Percentiles rank a stretch among this genome's conserved stretches.
Conservation (phyloP, 208 protist genomes). For the Leishmania arabica region DNA sequence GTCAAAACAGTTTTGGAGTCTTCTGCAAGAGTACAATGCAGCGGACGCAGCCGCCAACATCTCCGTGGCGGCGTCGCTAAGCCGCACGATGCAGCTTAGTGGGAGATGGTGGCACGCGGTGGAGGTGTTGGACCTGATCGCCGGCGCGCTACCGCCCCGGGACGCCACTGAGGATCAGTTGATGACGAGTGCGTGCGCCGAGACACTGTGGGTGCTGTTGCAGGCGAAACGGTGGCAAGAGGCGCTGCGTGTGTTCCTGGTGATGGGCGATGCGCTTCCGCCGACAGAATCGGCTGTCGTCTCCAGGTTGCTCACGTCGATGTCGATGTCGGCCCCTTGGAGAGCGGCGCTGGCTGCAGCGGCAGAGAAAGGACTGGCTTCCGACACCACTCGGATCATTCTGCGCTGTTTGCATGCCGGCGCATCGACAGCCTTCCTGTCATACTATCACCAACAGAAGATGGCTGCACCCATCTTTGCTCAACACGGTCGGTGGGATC, state of each 20-base stretch:
- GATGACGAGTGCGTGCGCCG: slow-evolving; percentile 54
- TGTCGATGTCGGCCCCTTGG: slow-evolving; percentile 59
- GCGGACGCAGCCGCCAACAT: slow-evolving; percentile 24
- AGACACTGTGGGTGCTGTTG: slow-evolving; percentile 56
- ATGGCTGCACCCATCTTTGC: slow-evolving; percentile 8
- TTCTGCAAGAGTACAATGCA: slow-evolving; percentile 53
- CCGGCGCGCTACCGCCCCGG: slow-evolving; percentile 32
- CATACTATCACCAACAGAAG: background rate
- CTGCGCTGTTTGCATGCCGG: slow-evolving; percentile 21
- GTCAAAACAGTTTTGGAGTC: slow-evolving; percentile 40
- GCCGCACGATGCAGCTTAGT: slow-evolving; percentile 44
- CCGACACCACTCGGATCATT: background rate
- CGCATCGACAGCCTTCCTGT: background rate
- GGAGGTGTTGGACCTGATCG: slow-evolving; percentile 75
- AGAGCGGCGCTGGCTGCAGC: slow-evolving; percentile 25
- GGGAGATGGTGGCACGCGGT: slow-evolving; percentile 63
- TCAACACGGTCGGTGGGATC: slow-evolving; percentile 32
- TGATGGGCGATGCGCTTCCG: slow-evolving; percentile 35
- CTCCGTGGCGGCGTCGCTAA: slow-evolving; percentile 63
- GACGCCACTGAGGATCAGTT: slow-evolving; percentile 44
- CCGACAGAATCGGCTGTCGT: slow-evolving; percentile 30
- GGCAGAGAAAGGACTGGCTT: background rate
- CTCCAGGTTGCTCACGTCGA: slow-evolving; percentile 43
- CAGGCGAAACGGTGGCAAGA: slow-evolving; percentile 63
- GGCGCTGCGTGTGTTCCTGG: slow-evolving; percentile 43